These are phyloP conservation scores for Phytophthora capsici DNA, from an alignment of 352 stramenopile species.

Conservation along the genomic window DNA sequence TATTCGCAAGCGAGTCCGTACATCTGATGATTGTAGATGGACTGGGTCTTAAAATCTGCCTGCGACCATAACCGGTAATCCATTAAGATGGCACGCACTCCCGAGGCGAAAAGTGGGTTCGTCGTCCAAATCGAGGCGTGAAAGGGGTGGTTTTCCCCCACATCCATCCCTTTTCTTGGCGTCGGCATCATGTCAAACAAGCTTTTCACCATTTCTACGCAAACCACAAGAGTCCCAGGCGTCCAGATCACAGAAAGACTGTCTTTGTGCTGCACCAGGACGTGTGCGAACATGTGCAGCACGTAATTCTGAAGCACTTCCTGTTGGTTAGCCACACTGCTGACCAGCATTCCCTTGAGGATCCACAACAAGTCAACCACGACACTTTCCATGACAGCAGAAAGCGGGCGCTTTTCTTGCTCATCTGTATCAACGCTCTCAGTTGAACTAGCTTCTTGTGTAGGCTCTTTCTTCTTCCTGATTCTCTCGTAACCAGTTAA, in stretches of 20 bases:
- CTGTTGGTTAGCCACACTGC: slow-evolving; percentile 59
- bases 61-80: slow-evolving; percentile 73
- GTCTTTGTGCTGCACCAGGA: slow-evolving; percentile 54
- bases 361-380: slow-evolving; percentile 73
- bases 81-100: slow-evolving; percentile 66
- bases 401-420: slow-evolving; percentile 18
- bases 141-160: slow-evolving; percentile 59
- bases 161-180: slow-evolving; percentile 23
- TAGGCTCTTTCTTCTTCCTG: slow-evolving; percentile 3
- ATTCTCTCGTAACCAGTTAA: slow-evolving; percentile 57
- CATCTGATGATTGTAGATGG: slow-evolving; percentile 83
- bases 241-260: slow-evolving; percentile 61
- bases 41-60: slow-evolving; percentile 78
- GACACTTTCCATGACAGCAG: slow-evolving; percentile 49
- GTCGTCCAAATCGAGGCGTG: slow-evolving; percentile 74
- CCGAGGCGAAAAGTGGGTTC: slow-evolving; percentile 77
- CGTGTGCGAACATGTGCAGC: slow-evolving; percentile 70
- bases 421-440: not conserved
- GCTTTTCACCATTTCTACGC: slow-evolving; percentile 70
- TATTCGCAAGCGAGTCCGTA: slow-evolving; percentile 75
- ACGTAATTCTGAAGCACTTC: slow-evolving; percentile 65
- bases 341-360: slow-evolving; percentile 69
- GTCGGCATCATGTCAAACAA: slow-evolving; percentile 58
- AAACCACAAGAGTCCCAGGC: slow-evolving; percentile 66
- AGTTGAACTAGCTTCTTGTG: not conserved